Evolutionary conservation across 306 rosid genomes (phyloP).

Genomic region (Citrullus mucosospermus): DNA sequence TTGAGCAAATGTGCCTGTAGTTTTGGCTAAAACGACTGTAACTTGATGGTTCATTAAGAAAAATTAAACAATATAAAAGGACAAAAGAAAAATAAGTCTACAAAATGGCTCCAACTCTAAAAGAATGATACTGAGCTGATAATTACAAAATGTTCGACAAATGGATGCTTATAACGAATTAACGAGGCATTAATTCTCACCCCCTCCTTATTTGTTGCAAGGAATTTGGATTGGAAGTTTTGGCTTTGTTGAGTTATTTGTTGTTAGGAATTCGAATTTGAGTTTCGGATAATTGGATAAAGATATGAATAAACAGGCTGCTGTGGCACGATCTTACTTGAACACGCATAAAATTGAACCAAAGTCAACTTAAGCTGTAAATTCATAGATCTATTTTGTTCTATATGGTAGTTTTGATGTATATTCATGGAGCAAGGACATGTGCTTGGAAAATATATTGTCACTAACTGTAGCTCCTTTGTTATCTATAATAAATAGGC

Average conservation of each 20-base stretch:
- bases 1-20: not conserved
- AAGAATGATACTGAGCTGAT: no score
- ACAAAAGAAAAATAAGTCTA: no score
- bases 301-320: not conserved
- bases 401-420: not conserved
- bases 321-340: not conserved
- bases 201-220: no score
- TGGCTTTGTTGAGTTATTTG: not conserved
- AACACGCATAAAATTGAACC: not conserved
- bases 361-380: not conserved
- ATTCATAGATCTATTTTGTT: not conserved
- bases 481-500: constrained; percentile 25
- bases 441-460: not conserved
- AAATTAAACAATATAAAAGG: no score
- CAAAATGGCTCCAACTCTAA: no score
- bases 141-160: no score
- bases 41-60: no score
- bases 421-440: not conserved
- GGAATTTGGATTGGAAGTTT: no score
- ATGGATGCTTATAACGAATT: no score
- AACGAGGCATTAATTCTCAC: no score
- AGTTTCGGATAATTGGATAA: not conserved
- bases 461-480: not conserved
- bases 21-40: not conserved
- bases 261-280: not conserved